Conservation (phyloP, 2,329 filamentous ascomycete species). For the Dendrostoma leiphaemia region DNA sequence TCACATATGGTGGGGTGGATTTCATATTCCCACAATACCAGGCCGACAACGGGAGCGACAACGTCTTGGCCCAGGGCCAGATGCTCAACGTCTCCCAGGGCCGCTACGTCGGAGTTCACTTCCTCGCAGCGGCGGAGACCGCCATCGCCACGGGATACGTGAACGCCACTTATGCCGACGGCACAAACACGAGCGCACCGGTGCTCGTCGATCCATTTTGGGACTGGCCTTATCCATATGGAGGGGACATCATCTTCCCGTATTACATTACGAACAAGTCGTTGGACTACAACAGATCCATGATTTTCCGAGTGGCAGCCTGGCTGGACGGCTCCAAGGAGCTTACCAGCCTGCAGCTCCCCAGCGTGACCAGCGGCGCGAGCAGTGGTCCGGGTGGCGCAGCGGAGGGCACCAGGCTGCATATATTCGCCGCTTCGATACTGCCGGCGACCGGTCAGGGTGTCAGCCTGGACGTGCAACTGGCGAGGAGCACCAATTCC, state of each 20-base stretch:
- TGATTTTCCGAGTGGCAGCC: conserved; percentile 18
- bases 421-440: conserved; percentile 15
- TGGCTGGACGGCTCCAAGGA: conserved; percentile 21
- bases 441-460: conserved; percentile 1
- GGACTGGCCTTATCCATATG: conserved; percentile 20
- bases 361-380: conserved; percentile 5
- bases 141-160: conserved; percentile 19
- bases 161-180: conserved; percentile 19
- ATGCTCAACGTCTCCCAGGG: conserved; percentile 13
- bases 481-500: conserved; percentile 15
- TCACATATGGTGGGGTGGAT: conserved; percentile 20
- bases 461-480: conserved; percentile 1
- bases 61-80: conserved; percentile 21
- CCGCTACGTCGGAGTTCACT: conserved; percentile 19
- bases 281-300: conserved; percentile 20
- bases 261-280: conserved; percentile 20
- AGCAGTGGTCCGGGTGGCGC: conserved; percentile 11
- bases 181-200: conserved; percentile 5
- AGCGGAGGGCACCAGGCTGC: conserved; percentile 7
- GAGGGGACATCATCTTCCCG: conserved; percentile 22
- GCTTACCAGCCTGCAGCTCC: conserved; percentile 17
- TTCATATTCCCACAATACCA: conserved; percentile 20
- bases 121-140: conserved; percentile 22
- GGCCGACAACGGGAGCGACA: conserved; percentile 16
- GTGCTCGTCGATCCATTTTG: conserved; percentile 21